A percentile compares a stretch with the other conserved stretches of the same genome.
Evolutionary conservation across 2,329 filamentous ascomycete species (phyloP).

Genomic region (Aspergillus flavus): DNA sequence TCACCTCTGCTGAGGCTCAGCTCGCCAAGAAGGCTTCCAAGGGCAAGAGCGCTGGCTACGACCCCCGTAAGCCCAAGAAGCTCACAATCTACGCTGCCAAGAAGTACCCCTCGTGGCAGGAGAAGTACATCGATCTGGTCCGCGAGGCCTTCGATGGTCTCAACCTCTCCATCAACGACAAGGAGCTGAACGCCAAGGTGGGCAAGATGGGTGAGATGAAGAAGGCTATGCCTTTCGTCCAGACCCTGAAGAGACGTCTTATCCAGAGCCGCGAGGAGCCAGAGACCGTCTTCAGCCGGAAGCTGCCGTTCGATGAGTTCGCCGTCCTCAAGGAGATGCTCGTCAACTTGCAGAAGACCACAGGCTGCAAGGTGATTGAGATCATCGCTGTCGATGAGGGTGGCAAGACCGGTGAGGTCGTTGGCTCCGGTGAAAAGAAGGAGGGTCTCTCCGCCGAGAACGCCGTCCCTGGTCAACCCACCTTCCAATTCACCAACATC

Average conservation of each 20-base stretch:
- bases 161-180: slow-evolving; percentile 71
- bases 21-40: slow-evolving; percentile 85
- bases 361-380: slow-evolving; percentile 70
- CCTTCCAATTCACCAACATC: slow-evolving; percentile 84
- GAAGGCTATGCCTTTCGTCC: slow-evolving; percentile 97
- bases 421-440: slow-evolving; percentile 56
- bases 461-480: slow-evolving; percentile 80
- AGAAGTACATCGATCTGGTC: slow-evolving; percentile 82
- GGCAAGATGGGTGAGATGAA: slow-evolving; percentile 82
- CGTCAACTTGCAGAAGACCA: slow-evolving; percentile 74
- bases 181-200: slow-evolving; percentile 75
- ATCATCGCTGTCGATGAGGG: slow-evolving; percentile 69
- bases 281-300: slow-evolving; percentile 74
- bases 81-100: slow-evolving; percentile 82
- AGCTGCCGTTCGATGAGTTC: slow-evolving; percentile 84
- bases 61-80: slow-evolving; percentile 90
- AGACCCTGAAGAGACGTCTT: slow-evolving; percentile 81
- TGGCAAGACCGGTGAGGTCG: slow-evolving; percentile 50
- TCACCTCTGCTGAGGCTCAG: slow-evolving; percentile 79
- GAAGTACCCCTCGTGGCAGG: slow-evolving; percentile 86
- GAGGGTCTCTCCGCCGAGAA: slow-evolving; percentile 67
- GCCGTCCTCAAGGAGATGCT: slow-evolving; percentile 76
- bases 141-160: slow-evolving; percentile 68
- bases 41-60: slow-evolving; percentile 82
- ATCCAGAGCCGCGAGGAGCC: slow-evolving; percentile 66